These are phyloP conservation scores for Aspergillus conjunctus DNA, from an alignment of 495 filamentous ascomycete genomes.

Conservation along the genomic window DNA sequence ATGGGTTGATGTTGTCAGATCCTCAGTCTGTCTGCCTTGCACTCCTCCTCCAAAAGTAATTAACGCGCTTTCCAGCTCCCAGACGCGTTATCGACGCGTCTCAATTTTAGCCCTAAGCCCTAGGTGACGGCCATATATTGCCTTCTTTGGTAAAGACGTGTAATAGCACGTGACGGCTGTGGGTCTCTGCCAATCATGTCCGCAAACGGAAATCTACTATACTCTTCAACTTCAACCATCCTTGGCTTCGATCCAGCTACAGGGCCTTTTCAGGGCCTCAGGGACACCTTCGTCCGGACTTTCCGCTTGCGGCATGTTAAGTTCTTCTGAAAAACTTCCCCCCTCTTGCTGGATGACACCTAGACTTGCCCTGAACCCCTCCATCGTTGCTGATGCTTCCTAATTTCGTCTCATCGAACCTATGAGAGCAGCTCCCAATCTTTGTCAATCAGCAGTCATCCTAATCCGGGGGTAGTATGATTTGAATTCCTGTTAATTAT, in stretches of 20 bases:
- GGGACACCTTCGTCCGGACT: conserved; percentile 10
- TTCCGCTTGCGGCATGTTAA: conserved; percentile 18
- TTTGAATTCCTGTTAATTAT: not conserved
- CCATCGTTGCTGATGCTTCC: not conserved
- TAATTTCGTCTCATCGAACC: not conserved
- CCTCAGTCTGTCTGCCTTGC: not conserved
- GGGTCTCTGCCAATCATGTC: conserved; percentile 15
- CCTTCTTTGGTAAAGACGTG: conserved; percentile 2
- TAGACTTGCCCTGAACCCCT: conserved; percentile 13
- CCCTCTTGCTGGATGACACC: conserved; percentile 20
- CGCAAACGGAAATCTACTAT: conserved; percentile 29
- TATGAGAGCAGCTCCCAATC: not conserved
- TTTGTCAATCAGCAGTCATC: not conserved
- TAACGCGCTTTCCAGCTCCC: conserved; percentile 29
- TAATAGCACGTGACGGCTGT: not conserved
- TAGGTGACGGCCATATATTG: conserved; percentile 16
- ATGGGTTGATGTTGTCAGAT: conserved; percentile 4
- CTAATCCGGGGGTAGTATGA: conserved; percentile 1
- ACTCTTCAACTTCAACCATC: not conserved
- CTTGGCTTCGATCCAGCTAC: not conserved
- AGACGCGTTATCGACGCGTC: conserved; percentile 27
- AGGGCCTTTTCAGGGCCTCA: conserved; percentile 15
- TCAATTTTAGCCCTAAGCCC: conserved; percentile 24
- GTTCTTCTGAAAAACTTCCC: not conserved
- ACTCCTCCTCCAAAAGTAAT: conserved; percentile 14